Evolutionary conservation across 1,284 basidiomycete species (phyloP), one percentile per base, ranked within the genome.

Genomic region (Cryptococcus sp.): DNA sequence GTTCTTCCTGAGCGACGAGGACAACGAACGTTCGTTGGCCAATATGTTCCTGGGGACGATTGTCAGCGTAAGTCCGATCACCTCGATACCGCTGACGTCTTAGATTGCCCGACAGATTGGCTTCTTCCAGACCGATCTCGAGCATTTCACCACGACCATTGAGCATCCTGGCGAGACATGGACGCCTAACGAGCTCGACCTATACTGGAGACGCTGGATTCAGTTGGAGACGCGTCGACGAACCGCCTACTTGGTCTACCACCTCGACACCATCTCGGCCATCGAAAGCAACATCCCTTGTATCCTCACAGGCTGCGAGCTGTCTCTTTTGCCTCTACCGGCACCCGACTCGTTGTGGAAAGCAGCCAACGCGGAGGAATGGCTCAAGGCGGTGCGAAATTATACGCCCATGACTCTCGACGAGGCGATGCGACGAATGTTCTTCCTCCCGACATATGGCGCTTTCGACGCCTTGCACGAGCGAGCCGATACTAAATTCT

Each of bases 261-360:
- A 74, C 47, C 72, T 76, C 39, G 75, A 77, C 54, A 74, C 71
- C 1, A 57, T 76, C 33, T 72, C 71, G 3, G 65, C 69, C 3
- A 57, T 77, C 47, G 75, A 77, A 51, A 68, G 72, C 28, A 66
- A 66, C 39, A 67, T 71, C 35, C 66, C 66, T 5, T 65, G 67
- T 10, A 68, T 69, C 50, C 58, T 76, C 6, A 53, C 62, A 2
- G 57, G 70, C 0, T 60, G 57, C 45, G 74, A 76, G 46, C 26
- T 74, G 2, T 60, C 68, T 0, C 50, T 61, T 23, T 45, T 77
- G 12, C 74, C 75, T 0, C 61, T 76, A 0, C 75, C 75, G 0
- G 74, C 74, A 1, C 66, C 74, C 1, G 70, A 75, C 46, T 59
- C 64, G 2, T 43, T 76, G 4, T 76, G 75, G 75, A 68, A 69